A percentile compares a stretch with the other conserved stretches of the same genome.
These are phyloP conservation scores for Rosa multiflora DNA, from an alignment of 306 rosid species.

Conservation along the genomic window DNA sequence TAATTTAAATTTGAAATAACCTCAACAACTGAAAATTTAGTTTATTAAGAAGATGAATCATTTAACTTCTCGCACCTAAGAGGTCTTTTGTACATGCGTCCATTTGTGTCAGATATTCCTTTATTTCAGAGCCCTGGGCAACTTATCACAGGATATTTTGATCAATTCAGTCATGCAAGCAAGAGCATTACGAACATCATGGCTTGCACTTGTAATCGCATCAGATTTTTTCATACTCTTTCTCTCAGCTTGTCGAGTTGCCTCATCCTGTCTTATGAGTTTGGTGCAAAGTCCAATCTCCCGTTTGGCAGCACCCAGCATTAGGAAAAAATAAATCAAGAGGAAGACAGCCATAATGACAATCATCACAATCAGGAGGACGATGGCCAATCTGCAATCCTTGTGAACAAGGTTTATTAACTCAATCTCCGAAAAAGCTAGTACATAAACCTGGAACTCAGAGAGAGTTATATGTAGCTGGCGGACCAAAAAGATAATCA, in stretches of 20 bases:
- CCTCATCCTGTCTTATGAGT: slow-evolving; percentile 64
- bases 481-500: background rate
- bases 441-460: slow-evolving; percentile 51
- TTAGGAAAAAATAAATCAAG: slow-evolving; percentile 27
- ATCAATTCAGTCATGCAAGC: slow-evolving; percentile 64
- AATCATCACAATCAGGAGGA: slow-evolving; percentile 36
- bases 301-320: slow-evolving; percentile 22
- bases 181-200: slow-evolving; percentile 69
- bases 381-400: slow-evolving; percentile 32
- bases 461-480: background rate
- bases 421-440: slow-evolving; percentile 37
- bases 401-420: slow-evolving; percentile 19
- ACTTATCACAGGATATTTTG: slow-evolving; percentile 40
- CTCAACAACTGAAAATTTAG: background rate
- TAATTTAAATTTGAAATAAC: background rate
- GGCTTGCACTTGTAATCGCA: slow-evolving; percentile 67
- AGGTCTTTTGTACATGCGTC: slow-evolving; percentile 56
- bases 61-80: slow-evolving; percentile 34
- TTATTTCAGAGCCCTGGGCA: slow-evolving; percentile 34
- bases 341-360: slow-evolving; percentile 25
- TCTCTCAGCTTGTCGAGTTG: slow-evolving; percentile 71
- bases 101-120: slow-evolving; percentile 62
- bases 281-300: slow-evolving; percentile 60
- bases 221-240: slow-evolving; percentile 63
- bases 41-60: background rate